phyloP scores from a whole-genome alignment of 2,329 filamentous ascomycete species.

The Decorospora gaudefroyi region DNA sequence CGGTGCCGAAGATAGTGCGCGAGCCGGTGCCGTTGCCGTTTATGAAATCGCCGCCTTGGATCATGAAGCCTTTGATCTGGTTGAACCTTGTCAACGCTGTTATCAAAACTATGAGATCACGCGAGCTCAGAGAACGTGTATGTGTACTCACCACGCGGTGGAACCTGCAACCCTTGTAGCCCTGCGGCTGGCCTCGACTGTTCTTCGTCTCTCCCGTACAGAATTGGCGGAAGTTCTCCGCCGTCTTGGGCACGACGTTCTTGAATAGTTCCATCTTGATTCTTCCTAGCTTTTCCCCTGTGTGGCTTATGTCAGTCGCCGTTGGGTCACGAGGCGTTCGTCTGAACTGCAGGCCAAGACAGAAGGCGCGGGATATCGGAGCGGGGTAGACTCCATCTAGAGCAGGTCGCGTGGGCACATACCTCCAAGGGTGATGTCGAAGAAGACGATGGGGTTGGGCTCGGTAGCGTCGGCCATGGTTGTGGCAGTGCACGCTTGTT shows the following conservation, averaged over 20 bases:
- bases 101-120: no score
- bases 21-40: constrained; percentile 91
- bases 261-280: constrained; percentile 71
- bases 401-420: constrained; percentile 36
- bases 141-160: constrained; percentile 76
- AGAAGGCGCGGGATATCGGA: constrained; percentile 19
- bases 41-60: constrained; percentile 94
- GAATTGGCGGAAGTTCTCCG: constrained; percentile 96
- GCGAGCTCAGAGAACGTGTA: no score
- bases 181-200: constrained; percentile 74
- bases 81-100: no score
- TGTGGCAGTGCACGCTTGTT: constrained; percentile 34
- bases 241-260: constrained; percentile 80
- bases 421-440: constrained; percentile 81
- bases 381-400: constrained; percentile 10
- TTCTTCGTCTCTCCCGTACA: constrained; percentile 93
- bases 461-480: constrained; percentile 43
- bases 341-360: constrained; percentile 14
- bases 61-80: constrained; percentile 95
- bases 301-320: constrained; percentile 29
- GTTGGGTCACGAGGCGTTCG: constrained; percentile 2
- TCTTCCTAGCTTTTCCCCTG: constrained; percentile 45
- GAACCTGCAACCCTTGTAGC: constrained; percentile 94
- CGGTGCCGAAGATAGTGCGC: constrained; percentile 82
- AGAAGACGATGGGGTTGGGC: constrained; percentile 65